Percentiles rank a stretch among this genome's conserved stretches.
Conservation (phyloP, 2,329 filamentous ascomycete species). For the Corinectria fuckeliana region DNA sequence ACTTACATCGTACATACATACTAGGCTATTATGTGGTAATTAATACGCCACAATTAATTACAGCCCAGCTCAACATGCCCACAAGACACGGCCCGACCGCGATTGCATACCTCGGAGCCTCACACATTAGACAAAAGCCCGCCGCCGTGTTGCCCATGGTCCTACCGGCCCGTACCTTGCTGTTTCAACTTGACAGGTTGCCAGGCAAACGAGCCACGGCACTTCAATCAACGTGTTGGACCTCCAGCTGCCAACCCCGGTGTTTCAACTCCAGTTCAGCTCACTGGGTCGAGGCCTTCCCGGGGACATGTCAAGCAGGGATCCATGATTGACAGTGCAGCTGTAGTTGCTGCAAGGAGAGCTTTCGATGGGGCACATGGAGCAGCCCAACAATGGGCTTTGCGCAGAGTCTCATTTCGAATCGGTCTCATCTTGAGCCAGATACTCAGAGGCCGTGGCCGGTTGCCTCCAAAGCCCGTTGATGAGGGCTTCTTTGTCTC, state of each 20-base stretch:
- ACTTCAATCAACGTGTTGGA: not conserved
- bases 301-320: conserved; percentile 5
- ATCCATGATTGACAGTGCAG: not conserved
- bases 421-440: conserved; percentile 1
- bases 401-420: conserved; percentile 4
- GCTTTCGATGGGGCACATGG: not conserved
- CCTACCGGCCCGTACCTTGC: not conserved
- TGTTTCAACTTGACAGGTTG: conserved; percentile 13
- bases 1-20: too few relatives aligned
- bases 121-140: not conserved
- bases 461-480: conserved; percentile 2
- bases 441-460: not conserved
- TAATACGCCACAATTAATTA: too few relatives aligned
- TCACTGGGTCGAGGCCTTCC: conserved; percentile 18
- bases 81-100: not conserved
- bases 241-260: conserved; percentile 18
- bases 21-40: too few relatives aligned
- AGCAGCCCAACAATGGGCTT: not conserved
- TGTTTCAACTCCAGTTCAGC: conserved; percentile 25
- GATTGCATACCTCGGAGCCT: not conserved
- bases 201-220: not conserved
- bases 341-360: conserved; percentile 7
- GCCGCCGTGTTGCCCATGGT: not conserved
- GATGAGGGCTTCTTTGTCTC: conserved; percentile 2
- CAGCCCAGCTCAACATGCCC: not conserved